Conservation (phyloP, 306 rosid genomes). For the Gastrolobium bilobum region DNA sequence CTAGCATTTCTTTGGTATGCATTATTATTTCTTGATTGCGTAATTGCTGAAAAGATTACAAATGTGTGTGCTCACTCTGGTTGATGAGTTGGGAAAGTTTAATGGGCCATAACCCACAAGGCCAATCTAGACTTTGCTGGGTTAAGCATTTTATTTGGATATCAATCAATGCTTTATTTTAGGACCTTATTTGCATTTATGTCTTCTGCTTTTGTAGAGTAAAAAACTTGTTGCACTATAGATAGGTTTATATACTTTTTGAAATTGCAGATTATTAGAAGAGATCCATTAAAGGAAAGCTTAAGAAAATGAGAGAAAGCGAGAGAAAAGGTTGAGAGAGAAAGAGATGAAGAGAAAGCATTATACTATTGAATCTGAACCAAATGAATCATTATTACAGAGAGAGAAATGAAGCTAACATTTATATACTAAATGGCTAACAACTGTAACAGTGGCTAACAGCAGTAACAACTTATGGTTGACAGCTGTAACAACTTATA, state of each 20-base stretch:
- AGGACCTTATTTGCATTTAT: neutral
- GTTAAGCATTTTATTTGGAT: neutral
- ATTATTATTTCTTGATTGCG: neutral
- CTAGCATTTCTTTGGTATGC: no score
- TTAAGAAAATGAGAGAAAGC: no score
- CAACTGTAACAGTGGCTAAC: no score
- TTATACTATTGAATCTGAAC: no score
- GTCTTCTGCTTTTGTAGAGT: neutral
- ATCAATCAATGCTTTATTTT: neutral
- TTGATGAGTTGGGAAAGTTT: neutral
- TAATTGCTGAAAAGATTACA: neutral
- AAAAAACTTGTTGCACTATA: neutral
- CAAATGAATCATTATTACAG: no score
- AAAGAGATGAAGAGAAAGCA: no score
- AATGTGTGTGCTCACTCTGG: neutral
- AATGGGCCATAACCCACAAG: neutral
- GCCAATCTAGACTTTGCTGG: neutral
- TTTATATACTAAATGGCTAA: no score
- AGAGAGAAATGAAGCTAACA: no score
- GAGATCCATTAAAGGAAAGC: no score
- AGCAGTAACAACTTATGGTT: no score
- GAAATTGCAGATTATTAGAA: neutral
- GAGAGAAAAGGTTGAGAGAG: no score
- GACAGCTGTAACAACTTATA: no score
- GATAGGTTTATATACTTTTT: slow-evolving; percentile 24